A percentile compares a stretch with the other conserved stretches of the same genome.
Conservation (phyloP, 2,329 filamentous ascomycete genomes). For the Talaromyces sp. region DNA sequence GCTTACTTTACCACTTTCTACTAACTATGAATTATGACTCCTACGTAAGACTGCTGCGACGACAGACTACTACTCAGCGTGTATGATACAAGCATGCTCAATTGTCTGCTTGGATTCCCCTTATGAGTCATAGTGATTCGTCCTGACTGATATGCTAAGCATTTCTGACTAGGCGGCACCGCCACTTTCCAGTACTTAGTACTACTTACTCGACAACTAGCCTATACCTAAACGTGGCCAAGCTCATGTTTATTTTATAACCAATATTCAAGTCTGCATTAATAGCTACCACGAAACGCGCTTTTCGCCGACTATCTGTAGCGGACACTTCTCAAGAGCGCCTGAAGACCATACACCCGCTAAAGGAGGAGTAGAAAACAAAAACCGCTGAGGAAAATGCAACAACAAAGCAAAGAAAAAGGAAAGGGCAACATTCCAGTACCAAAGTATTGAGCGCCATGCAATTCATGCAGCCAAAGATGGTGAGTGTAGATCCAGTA, state of each 20-base stretch:
- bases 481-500: not conserved
- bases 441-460: not conserved
- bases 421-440: constrained; percentile 8
- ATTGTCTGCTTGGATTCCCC: not conserved
- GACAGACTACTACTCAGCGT: not conserved
- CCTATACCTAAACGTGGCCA: not conserved
- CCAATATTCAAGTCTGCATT: not conserved
- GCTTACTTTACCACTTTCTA: not conserved
- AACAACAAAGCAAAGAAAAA: constrained; percentile 1
- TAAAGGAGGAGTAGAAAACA: not conserved
- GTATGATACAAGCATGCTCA: not conserved
- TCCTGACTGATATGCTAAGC: not conserved
- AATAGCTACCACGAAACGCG: not conserved
- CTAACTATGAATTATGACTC: too few relatives aligned
- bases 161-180: not conserved
- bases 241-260: not conserved
- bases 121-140: not conserved
- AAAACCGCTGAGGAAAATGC: not conserved
- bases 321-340: not conserved
- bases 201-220: not conserved
- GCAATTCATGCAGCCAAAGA: not conserved
- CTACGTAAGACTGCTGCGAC: not conserved
- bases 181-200: not conserved
- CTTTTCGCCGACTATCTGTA: not conserved
- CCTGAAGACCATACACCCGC: not conserved